Conservation (phyloP, 139 green algal genomes). For the Penium margaritaceum region DNA sequence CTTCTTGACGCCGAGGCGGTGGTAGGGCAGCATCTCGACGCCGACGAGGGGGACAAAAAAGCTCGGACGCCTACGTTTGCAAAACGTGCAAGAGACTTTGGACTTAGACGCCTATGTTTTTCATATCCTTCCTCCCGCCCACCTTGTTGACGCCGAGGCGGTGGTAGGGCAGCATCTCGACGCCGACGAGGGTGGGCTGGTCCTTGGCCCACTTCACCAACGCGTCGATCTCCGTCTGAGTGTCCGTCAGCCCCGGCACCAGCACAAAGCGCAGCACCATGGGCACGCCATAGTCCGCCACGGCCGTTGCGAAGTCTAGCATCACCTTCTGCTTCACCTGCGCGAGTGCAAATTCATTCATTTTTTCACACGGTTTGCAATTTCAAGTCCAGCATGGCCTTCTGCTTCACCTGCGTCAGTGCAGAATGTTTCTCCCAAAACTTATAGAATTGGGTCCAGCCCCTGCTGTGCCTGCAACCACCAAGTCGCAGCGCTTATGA, state of each 20-base stretch:
- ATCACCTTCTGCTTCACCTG: constrained; percentile 7
- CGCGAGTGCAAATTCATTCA: too few relatives aligned
- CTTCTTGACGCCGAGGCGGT: constrained; percentile 21
- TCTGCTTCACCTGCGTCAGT: too few relatives aligned
- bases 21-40: constrained; percentile 17
- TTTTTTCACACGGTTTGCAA: too few relatives aligned
- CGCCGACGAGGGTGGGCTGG: neutral
- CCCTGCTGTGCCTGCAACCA: too few relatives aligned
- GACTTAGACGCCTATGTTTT: too few relatives aligned
- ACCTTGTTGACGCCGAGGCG: neutral
- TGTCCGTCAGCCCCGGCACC: neutral
- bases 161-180: constrained; percentile 1
- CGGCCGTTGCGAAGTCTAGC: neutral
- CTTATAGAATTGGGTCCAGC: too few relatives aligned
- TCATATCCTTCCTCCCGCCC: too few relatives aligned
- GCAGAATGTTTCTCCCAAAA: too few relatives aligned
- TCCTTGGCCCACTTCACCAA: neutral
- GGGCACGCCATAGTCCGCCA: constrained; percentile 4
- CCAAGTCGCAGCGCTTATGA: too few relatives aligned
- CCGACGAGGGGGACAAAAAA: constrained; percentile 10
- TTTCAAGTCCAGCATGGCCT: too few relatives aligned
- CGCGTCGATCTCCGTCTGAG: neutral
- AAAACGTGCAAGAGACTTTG: too few relatives aligned
- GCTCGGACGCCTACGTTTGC: constrained; percentile 6
- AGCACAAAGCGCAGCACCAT: neutral